phyloP scores from a whole-genome alignment of 495 filamentous ascomycete species.

The Aspergillus diversus region DNA sequence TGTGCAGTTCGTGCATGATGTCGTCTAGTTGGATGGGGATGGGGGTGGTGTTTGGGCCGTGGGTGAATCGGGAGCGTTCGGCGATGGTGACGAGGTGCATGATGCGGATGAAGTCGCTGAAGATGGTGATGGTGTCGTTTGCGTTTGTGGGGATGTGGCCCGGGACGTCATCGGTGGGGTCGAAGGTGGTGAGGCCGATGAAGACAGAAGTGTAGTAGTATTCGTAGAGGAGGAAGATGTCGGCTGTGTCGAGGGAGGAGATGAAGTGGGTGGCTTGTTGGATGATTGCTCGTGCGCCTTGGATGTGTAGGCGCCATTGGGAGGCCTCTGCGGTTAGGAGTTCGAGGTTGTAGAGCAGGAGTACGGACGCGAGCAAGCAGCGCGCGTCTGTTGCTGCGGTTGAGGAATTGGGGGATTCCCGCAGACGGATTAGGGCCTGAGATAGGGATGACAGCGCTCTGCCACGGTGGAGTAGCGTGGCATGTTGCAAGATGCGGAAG shows the following conservation, averaged over 20 bases:
- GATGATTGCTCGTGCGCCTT: conserved; percentile 26
- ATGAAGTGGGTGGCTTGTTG: conserved; percentile 21
- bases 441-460: conserved; percentile 22
- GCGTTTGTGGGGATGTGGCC: conserved; percentile 15
- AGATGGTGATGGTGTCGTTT: conserved; percentile 26
- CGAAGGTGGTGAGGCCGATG: conserved; percentile 28
- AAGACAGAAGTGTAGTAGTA: conserved; percentile 30
- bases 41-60: not conserved
- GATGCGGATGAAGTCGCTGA: conserved; percentile 28
- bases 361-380: conserved; percentile 21
- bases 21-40: conserved; percentile 9
- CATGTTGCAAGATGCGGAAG: conserved; percentile 18
- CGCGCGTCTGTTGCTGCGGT: conserved; percentile 1
- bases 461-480: conserved; percentile 24
- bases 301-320: conserved; percentile 30
- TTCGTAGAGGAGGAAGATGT: conserved; percentile 31
- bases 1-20: conserved; percentile 22
- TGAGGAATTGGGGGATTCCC: not conserved
- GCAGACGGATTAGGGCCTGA: conserved; percentile 21
- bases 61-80: conserved; percentile 21
- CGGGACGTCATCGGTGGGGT: conserved; percentile 10
- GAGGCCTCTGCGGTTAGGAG: conserved; percentile 22
- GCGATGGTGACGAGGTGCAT: conserved; percentile 26
- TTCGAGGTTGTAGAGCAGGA: conserved; percentile 31
- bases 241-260: conserved; percentile 11